Evolutionary conservation across 2,329 filamentous ascomycete genomes (phyloP).

Genomic region (Paraconiothyrium brasiliense): DNA sequence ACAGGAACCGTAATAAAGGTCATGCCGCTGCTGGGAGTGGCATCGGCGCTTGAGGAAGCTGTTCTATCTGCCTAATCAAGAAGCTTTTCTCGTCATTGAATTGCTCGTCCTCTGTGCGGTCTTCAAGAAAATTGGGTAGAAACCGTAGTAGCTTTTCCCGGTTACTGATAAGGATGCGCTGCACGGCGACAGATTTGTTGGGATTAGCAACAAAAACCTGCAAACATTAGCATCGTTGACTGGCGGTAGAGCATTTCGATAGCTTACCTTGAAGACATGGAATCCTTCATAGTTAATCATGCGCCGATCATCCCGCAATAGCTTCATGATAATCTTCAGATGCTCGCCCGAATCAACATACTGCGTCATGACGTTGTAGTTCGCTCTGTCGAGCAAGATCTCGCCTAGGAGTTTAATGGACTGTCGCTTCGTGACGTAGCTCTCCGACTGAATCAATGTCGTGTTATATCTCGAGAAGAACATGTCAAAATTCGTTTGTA

Average conservation of each 20-base stretch:
- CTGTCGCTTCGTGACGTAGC: conserved; percentile 97
- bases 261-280: conserved; percentile 87
- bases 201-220: conserved; percentile 97
- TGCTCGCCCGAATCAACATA: conserved; percentile 97
- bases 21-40: conserved; percentile 33
- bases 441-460: conserved; percentile 87
- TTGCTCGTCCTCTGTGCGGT: conserved; percentile 96
- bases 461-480: conserved; percentile 95
- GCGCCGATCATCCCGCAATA: conserved; percentile 92
- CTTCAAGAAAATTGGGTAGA: conserved; percentile 89
- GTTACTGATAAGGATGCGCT: conserved; percentile 96
- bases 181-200: conserved; percentile 95
- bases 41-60: conserved; percentile 47
- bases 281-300: conserved; percentile 99
- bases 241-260: neutral
- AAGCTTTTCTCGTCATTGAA: conserved; percentile 99
- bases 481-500: conserved; percentile 87
- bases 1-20: neutral
- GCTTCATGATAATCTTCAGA: conserved; percentile 97
- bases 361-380: conserved; percentile 97
- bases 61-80: conserved; percentile 88
- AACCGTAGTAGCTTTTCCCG: conserved; percentile 90
- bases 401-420: conserved; percentile 97
- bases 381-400: conserved; percentile 90
- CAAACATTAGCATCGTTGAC: conserved; percentile 21